Evolutionary conservation across 1,139 yeast species (phyloP).

Genomic region (Yamadazyma diddensiae): DNA sequence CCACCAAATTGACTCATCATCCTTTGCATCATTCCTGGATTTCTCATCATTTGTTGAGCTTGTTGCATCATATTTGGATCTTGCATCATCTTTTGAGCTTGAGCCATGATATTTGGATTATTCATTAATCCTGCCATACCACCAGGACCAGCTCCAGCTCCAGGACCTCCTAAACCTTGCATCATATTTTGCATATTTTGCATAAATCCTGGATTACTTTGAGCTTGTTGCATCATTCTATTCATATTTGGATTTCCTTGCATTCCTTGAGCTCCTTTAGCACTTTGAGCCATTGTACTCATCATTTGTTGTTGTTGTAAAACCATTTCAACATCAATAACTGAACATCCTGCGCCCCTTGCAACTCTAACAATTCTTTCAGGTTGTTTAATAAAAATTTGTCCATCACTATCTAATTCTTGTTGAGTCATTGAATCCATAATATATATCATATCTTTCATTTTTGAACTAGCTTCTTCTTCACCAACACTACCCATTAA

Average conservation of each 20-base stretch:
- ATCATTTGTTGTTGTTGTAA: slow-evolving; percentile 90
- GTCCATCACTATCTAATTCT: slow-evolving; percentile 90
- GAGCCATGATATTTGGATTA: slow-evolving; percentile 40
- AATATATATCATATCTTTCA: slow-evolving; percentile 86
- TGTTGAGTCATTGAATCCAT: slow-evolving; percentile 95
- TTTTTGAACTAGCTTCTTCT: slow-evolving; percentile 78
- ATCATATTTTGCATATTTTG: slow-evolving; percentile 22
- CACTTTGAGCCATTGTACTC: slow-evolving; percentile 86
- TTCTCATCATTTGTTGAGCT: slow-evolving; percentile 53
- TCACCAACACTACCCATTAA: slow-evolving; percentile 87
- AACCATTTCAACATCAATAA: slow-evolving; percentile 90
- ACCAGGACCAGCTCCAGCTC: slow-evolving; percentile 57
- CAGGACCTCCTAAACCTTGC: slow-evolving; percentile 44
- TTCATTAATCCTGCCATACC: slow-evolving; percentile 54
- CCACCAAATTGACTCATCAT: slow-evolving; percentile 66
- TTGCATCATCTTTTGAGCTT: slow-evolving; percentile 60
- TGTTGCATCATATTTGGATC: slow-evolving; percentile 73
- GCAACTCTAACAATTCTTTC: slow-evolving; percentile 87
- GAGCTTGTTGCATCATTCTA: slow-evolving; percentile 50
- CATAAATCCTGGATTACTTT: slow-evolving; percentile 52
- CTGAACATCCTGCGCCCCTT: slow-evolving; percentile 93
- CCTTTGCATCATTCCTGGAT: slow-evolving; percentile 65
- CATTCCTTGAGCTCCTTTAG: slow-evolving; percentile 50
- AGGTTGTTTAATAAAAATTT: slow-evolving; percentile 76
- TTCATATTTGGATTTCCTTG: slow-evolving; percentile 35